Conservation (phyloP, 2,329 filamentous ascomycete genomes). For the Aureobasidium mangrovei region DNA sequence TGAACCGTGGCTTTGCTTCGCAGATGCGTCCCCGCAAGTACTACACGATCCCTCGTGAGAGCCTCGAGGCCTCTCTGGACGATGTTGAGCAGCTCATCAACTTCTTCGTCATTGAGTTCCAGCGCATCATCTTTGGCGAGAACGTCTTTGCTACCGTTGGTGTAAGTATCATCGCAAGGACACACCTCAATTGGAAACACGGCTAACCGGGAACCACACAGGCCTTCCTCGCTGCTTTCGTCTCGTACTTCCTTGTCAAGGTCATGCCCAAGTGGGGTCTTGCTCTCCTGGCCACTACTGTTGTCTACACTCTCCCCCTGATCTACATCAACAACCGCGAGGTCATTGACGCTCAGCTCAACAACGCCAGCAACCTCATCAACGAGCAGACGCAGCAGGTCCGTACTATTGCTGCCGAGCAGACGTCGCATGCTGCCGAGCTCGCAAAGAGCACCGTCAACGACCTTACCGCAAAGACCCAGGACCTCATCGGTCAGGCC, state of each 20-base stretch:
- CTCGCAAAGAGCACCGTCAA: slow-evolving; percentile 50
- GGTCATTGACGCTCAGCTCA: slow-evolving; percentile 52
- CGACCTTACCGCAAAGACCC: slow-evolving; percentile 53
- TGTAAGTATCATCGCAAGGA: slow-evolving; percentile 35
- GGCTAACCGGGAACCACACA: slow-evolving; percentile 25
- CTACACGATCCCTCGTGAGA: slow-evolving; percentile 57
- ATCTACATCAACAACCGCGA: slow-evolving; percentile 58
- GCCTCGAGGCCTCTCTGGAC: slow-evolving; percentile 51
- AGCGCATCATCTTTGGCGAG: slow-evolving; percentile 58
- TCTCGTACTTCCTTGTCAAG: slow-evolving; percentile 57
- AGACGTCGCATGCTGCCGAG: slow-evolving; percentile 49
- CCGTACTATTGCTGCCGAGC: slow-evolving; percentile 51
- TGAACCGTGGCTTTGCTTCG: slow-evolving; percentile 51
- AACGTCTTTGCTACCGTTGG: slow-evolving; percentile 52
- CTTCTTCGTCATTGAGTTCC: slow-evolving; percentile 61
- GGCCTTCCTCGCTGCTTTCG: slow-evolving; percentile 51
- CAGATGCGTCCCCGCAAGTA: slow-evolving; percentile 56
- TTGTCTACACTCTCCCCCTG: slow-evolving; percentile 52
- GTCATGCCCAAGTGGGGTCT: slow-evolving; percentile 58
- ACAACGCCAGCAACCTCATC: slow-evolving; percentile 45
- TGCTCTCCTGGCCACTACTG: slow-evolving; percentile 46
- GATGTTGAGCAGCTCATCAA: slow-evolving; percentile 57
- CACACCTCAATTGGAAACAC: not conserved
- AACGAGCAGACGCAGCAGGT: slow-evolving; percentile 52
- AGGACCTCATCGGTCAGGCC: slow-evolving; percentile 42